Evolutionary conservation across 2,329 filamentous ascomycete species (phyloP), one percentile per base, ranked within the genome.

Genomic region (Capronia americana): DNA sequence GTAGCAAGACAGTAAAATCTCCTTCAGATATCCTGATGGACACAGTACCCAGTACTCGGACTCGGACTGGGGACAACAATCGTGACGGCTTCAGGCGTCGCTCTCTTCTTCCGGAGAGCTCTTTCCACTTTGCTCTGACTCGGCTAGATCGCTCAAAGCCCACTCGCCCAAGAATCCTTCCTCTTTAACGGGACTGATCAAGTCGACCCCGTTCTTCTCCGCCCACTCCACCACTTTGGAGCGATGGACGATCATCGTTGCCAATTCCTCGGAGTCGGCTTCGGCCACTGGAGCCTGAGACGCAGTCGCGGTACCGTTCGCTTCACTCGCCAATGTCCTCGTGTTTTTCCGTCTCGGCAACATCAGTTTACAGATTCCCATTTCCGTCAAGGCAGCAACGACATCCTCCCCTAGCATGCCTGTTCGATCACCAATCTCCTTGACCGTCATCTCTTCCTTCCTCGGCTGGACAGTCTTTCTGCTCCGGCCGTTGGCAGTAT

Each of bases 361-460:
- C 20, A 67, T 32, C 14, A 64, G 24, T 68, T 86, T 84, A 55
- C 90, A 82, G 41, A 95, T 81, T 8, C 86, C 88, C 92, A 97
- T 97, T 65, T 92, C 89, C 67, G 90, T 87, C 61, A 97, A 80
- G 26, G 92, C 88, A 0, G 83, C 83, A 51, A 96, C 85, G 65
- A 94, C 92, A 78, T 98, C 94, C 51, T 97, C 94, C 0, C 86
- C 85, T 63, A 90, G 83, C 77, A 98, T 96, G 82, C 92, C 96
- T 0, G 93, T 97, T 46, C 86, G 88, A 57, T 86, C 82, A 61
- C 91, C 92, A 73, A 94, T 89, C 64, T 91, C 86, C 56, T 88
- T 85, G 11, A 96, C 82, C 11, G 89, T 89, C 61, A 93, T 78
- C 4, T 81, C 74, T 73, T 87, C 81, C 32, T 69, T 72, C 34